phyloP scores from a whole-genome alignment of 306 rosid species.

The Carpinus fangiana region DNA sequence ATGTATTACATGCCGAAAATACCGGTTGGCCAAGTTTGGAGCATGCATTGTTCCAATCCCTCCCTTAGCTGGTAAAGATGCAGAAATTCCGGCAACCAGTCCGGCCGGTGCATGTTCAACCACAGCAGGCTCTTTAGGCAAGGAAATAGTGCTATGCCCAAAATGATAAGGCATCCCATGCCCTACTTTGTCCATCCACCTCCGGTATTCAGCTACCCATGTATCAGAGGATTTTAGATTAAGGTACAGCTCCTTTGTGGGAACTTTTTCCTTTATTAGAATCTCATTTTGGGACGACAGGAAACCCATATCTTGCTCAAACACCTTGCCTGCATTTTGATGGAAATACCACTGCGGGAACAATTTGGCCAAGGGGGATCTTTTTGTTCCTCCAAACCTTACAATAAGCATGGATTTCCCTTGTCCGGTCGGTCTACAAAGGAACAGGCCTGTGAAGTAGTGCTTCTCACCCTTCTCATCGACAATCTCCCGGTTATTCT shows the following conservation, averaged over 20 bases:
- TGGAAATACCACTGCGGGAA: constrained; percentile 91
- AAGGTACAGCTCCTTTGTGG: constrained; percentile 80
- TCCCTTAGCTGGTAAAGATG: constrained; percentile 81
- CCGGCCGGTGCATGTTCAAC: constrained; percentile 95
- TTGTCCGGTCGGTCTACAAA: constrained; percentile 93
- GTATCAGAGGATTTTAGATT: constrained; percentile 85
- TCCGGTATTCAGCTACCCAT: constrained; percentile 89
- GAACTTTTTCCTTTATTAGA: constrained; percentile 73
- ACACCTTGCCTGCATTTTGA: constrained; percentile 91
- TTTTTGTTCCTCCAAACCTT: constrained; percentile 78
- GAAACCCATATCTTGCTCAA: constrained; percentile 99
- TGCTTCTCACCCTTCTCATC: constrained; percentile 58
- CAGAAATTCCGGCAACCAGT: constrained; percentile 68
- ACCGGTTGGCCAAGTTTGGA: constrained; percentile 79
- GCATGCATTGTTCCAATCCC: constrained; percentile 81
- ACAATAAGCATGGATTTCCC: constrained; percentile 93
- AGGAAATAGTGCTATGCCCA: constrained; percentile 79
- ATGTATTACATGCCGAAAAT: constrained; percentile 85
- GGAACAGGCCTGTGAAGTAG: constrained; percentile 79
- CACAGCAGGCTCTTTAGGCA: constrained; percentile 88
- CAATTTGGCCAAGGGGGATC: constrained; percentile 49
- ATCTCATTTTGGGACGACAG: constrained; percentile 89
- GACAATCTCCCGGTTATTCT: constrained; percentile 65
- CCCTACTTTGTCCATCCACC: constrained; percentile 98
- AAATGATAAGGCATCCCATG: constrained; percentile 98